Evolutionary conservation across 768 basidiomycete genomes (phyloP), one percentile per base, ranked within the genome.

Genomic region (Lyophyllum shimeji): DNA sequence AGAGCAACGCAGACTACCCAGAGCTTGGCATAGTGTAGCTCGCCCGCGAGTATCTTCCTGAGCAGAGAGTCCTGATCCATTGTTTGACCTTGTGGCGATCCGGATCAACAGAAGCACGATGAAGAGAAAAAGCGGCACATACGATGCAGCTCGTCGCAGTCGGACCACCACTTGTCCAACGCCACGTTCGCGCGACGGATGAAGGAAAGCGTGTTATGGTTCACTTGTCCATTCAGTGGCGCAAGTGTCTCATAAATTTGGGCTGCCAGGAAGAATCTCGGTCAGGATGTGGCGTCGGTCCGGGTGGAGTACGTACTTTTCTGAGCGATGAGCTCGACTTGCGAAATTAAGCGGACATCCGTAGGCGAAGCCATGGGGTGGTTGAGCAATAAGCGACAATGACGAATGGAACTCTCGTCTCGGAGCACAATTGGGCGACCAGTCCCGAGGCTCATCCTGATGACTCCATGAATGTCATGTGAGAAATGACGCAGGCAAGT

Each of bases 1-100:
- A 98, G 75, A 12, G 93, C 93, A 21, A 96, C 88, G 67, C 95
- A 97, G 20, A 95, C 89, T 29, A 96, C 82, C 95, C 95, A 97
- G 4, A 98, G 78, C 69, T 96, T 95, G 25, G 95, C 91, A 67
- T 96, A 95, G 66, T 95, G 87, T 49, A 96, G 76, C 67, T 97
- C 95, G 5, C 89, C 90, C 2, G 86, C 86, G 20, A 97, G 84
- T 46, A 98, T 85, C 73, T 93, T 95, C 47, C 93, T 84, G 31
- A 94, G 79, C 12, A 97, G 77, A 8, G 89, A 84, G 39, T 93
- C 88, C 63, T 93, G 90, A 57, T 93, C 91, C 84, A 92, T 89
- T 1, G 83, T 80, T 65, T 86, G 85, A 15, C 83, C 89, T 93
- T 61, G 21, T 44, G 20, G 53, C 29, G 21, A 17, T 42, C 42